Conservation (phyloP, 352 stramenopile species). For the Phytophthora idaei region DNA sequence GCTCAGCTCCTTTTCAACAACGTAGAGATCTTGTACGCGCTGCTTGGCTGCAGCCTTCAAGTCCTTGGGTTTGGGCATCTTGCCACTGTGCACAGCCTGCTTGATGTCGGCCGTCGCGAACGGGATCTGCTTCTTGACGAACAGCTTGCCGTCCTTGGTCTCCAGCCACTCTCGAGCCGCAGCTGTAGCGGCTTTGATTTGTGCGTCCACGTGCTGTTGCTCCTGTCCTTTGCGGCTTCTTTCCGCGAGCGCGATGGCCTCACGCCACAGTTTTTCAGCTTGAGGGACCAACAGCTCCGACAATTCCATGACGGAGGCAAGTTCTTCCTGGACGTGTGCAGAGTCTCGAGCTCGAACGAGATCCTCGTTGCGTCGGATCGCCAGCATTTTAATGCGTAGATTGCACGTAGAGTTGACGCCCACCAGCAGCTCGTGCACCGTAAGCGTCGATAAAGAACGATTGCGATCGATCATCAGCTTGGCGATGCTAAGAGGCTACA, state of each 20-base stretch:
- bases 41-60: conserved; percentile 50
- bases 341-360: conserved; percentile 19
- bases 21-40: conserved; percentile 47
- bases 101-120: conserved; percentile 58
- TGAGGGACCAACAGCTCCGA: conserved; percentile 33
- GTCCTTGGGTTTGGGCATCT: conserved; percentile 62
- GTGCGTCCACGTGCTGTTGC: conserved; percentile 32
- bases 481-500: conserved; percentile 61
- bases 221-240: conserved; percentile 43
- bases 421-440: conserved; percentile 45
- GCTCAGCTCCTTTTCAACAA: conserved; percentile 39
- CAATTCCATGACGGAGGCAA: conserved; percentile 36
- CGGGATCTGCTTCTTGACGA: conserved; percentile 58
- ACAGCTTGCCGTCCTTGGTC: conserved; percentile 66
- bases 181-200: conserved; percentile 29
- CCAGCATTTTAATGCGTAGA: conserved; percentile 66
- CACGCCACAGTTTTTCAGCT: conserved; percentile 41
- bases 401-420: conserved; percentile 60
- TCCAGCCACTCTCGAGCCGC: conserved; percentile 52
- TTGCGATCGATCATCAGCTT: conserved; percentile 44
- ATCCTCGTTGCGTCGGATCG: conserved; percentile 47
- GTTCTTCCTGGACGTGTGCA: conserved; percentile 31
- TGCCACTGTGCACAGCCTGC: conserved; percentile 47
- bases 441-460: conserved; percentile 35
- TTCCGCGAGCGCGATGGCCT: conserved; percentile 46